Conservation (phyloP, 1,139 yeast species). For the Zygosaccharomyces pseudobailii region DNA sequence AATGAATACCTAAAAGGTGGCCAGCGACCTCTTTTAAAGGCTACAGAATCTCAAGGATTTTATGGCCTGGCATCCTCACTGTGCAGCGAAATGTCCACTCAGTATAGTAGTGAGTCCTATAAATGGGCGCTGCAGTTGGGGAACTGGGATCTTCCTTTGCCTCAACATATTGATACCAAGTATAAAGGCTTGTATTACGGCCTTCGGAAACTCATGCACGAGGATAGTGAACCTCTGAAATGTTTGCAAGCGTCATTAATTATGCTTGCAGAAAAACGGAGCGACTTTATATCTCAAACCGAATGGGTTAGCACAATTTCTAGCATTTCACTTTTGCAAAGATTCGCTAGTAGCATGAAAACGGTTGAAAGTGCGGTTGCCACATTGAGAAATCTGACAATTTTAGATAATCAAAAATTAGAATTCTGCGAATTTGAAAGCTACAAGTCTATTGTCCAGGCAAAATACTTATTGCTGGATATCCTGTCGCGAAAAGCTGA, state of each 20-base stretch:
- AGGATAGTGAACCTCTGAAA: conserved; percentile 1
- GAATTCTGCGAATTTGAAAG: conserved; percentile 12
- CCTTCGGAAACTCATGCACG: conserved; percentile 12
- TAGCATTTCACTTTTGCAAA: conserved; percentile 7
- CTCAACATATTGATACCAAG: conserved; percentile 15
- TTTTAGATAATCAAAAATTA: conserved; percentile 9
- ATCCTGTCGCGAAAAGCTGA: conserved; percentile 3
- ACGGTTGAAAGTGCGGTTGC: neutral
- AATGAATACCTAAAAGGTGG: conserved; percentile 44
- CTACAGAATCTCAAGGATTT: conserved; percentile 25
- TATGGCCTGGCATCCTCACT: conserved; percentile 25
- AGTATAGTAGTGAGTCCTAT: conserved; percentile 12
- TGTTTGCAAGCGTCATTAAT: conserved; percentile 8
- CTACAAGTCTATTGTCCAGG: conserved; percentile 17
- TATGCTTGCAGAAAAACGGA: neutral
- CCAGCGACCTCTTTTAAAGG: conserved; percentile 24
- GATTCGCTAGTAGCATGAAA: neutral
- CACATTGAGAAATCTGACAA: neutral
- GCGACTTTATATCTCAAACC: neutral
- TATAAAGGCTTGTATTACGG: conserved; percentile 23
- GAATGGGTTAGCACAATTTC: conserved; percentile 13
- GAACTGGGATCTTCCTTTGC: conserved; percentile 29
- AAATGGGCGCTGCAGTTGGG: conserved; percentile 28
- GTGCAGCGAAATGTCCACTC: conserved; percentile 1
- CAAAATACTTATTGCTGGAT: conserved; percentile 15